These are phyloP conservation scores for Aaosphaeria arxii DNA, from an alignment of 2,329 filamentous ascomycete species.

Conservation along the genomic window DNA sequence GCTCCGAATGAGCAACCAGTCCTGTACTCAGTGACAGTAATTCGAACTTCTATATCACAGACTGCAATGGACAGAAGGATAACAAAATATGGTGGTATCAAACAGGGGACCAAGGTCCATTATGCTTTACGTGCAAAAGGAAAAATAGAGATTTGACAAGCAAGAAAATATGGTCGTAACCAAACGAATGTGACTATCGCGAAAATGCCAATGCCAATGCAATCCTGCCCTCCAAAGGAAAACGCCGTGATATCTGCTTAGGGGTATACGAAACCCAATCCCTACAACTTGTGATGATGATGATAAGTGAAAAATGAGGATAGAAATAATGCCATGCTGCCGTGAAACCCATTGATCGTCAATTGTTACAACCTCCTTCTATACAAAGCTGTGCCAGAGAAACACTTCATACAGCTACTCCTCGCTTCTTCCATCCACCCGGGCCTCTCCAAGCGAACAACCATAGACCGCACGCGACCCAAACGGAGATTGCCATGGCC, in stretches of 20 bases:
- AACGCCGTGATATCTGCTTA: neutral
- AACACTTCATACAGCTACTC: slow-evolving; percentile 59
- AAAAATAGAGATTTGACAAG: too few relatives aligned
- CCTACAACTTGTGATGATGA: neutral
- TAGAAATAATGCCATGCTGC: neutral
- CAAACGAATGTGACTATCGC: too few relatives aligned
- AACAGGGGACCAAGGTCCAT: too few relatives aligned
- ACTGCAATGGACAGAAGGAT: too few relatives aligned
- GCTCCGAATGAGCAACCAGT: too few relatives aligned
- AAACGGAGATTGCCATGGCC: slow-evolving; percentile 79
- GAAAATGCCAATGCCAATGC: neutral
- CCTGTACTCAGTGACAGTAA: too few relatives aligned
- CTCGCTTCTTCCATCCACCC: slow-evolving; percentile 71
- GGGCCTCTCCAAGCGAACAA: slow-evolving; percentile 73
- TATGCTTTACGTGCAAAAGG: too few relatives aligned
- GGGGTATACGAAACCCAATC: neutral
- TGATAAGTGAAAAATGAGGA: slow-evolving; percentile 12
- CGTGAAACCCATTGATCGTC: neutral
- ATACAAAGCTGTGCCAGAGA: neutral
- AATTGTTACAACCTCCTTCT: neutral
- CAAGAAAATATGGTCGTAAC: too few relatives aligned
- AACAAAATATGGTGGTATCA: too few relatives aligned
- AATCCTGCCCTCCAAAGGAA: neutral
- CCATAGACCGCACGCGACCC: slow-evolving; percentile 67
- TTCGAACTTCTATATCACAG: too few relatives aligned